A percentile compares a stretch with the other conserved stretches of the same genome.
These are phyloP conservation scores for Epichloe elymi DNA, from an alignment of 2,329 filamentous ascomycete species.

Conservation along the genomic window DNA sequence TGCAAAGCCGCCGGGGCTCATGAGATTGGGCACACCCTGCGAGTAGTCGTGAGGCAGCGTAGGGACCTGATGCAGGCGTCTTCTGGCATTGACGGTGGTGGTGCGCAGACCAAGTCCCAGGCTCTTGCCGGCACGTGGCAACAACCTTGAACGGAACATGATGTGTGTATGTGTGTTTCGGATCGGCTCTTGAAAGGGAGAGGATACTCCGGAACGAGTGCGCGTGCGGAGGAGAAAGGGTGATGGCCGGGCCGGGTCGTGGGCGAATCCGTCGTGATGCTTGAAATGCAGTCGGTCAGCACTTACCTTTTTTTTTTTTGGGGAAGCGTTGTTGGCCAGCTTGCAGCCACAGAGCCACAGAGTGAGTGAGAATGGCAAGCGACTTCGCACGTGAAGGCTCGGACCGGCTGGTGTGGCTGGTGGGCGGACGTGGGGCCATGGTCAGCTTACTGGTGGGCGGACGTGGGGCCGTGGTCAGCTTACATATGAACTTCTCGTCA, in stretches of 20 bases:
- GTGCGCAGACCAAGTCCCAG: constrained; percentile 22
- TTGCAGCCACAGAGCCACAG: too few relatives aligned
- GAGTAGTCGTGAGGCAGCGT: constrained; percentile 31
- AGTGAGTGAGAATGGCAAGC: too few relatives aligned
- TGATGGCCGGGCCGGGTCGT: background rate
- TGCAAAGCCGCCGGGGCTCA: constrained; percentile 56
- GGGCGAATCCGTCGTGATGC: background rate
- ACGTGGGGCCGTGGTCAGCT: too few relatives aligned
- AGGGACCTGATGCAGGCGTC: constrained; percentile 36
- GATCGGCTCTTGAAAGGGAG: background rate
- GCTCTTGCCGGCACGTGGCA: constrained; percentile 30
- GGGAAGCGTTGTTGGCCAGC: background rate
- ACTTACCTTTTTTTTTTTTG: background rate
- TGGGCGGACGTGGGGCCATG: too few relatives aligned
- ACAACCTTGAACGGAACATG: constrained; percentile 42
- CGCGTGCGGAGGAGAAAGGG: background rate
- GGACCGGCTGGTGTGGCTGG: too few relatives aligned
- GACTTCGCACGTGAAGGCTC: too few relatives aligned
- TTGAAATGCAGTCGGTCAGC: background rate
- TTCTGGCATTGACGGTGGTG: constrained; percentile 19
- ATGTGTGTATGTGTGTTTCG: constrained; percentile 6
- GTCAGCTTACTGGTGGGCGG: too few relatives aligned
- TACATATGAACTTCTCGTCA: too few relatives aligned
- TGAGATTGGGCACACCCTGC: constrained; percentile 52
- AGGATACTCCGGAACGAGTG: background rate